Evolutionary conservation across 2,329 filamentous ascomycete genomes (phyloP).

Genomic region (Diaporthe citriasiana): DNA sequence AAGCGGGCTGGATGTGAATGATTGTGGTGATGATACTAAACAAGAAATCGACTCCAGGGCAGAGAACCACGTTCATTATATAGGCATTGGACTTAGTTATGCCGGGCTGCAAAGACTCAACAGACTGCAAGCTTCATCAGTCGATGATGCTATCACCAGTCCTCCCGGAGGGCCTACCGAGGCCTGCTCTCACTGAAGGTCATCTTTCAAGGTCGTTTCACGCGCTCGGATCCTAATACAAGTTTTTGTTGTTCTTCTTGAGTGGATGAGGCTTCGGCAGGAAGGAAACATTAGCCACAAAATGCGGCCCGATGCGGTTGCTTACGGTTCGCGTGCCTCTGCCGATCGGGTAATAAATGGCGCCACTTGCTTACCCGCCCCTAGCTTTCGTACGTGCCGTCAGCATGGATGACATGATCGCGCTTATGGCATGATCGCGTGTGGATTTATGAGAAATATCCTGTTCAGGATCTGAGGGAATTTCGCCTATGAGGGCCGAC

Average conservation of each 20-base stretch:
- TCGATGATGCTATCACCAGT: background rate
- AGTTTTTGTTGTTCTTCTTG: background rate
- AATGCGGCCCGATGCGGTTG: background rate
- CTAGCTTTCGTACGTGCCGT: background rate
- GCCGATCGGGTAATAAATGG: background rate
- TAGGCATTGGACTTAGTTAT: background rate
- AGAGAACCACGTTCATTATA: background rate
- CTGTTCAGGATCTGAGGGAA: background rate
- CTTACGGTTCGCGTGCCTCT: background rate
- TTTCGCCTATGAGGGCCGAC: background rate
- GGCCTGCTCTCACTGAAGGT: background rate
- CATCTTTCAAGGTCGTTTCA: background rate
- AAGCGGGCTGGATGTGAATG: background rate
- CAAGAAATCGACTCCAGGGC: background rate
- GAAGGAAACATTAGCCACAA: slow-evolving; percentile 9
- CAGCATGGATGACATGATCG: background rate
- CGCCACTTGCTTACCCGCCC: background rate
- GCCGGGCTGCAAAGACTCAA: background rate
- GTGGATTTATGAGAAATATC: background rate
- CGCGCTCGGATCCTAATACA: background rate
- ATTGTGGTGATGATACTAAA: background rate
- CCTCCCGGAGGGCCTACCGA: background rate
- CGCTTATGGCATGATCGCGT: background rate
- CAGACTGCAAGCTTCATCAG: background rate
- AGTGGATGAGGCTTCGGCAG: background rate